These are phyloP conservation scores for Tephrocybe sp. DNA, from an alignment of 768 basidiomycete species.

Conservation along the genomic window DNA sequence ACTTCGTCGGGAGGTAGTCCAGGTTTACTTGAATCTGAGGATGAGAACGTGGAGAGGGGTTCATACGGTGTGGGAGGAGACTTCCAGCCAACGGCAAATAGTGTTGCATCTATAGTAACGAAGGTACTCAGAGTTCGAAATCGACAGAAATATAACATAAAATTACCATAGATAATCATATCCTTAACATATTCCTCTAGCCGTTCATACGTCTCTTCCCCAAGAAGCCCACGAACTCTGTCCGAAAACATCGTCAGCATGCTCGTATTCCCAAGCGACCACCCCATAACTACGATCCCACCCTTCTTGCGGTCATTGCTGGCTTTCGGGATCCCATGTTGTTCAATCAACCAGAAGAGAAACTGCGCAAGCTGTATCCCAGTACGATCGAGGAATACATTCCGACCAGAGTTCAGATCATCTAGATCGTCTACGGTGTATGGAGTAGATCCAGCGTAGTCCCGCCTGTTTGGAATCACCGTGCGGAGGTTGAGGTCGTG, in stretches of 20 bases:
- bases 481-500: conserved; percentile 23
- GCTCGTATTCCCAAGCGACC: conserved; percentile 33
- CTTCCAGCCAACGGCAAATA: conserved; percentile 25
- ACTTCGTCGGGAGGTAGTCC: conserved; percentile 14
- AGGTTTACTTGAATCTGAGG: not conserved
- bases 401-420: conserved; percentile 21
- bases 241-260: conserved; percentile 25
- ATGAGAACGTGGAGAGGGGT: not conserved
- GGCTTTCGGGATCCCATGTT: conserved; percentile 22
- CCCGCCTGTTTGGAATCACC: conserved; percentile 27
- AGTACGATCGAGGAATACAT: conserved; percentile 23
- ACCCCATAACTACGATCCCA: conserved; percentile 34
- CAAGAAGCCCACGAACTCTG: conserved; percentile 14
- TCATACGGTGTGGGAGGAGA: conserved; percentile 16
- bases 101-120: conserved; percentile 28
- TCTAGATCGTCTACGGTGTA: conserved; percentile 30
- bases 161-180: conserved; percentile 31
- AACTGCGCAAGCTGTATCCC: conserved; percentile 25
- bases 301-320: conserved; percentile 24
- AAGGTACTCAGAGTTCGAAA: not conserved
- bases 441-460: conserved; percentile 30
- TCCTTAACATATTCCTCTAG: conserved; percentile 28
- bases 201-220: conserved; percentile 15
- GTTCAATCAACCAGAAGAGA: conserved; percentile 23
- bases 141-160: not conserved